Percentiles rank a stretch among this genome's conserved stretches.
These are phyloP conservation scores for Proliferodiscus dingleyae DNA, from an alignment of 2,329 filamentous ascomycete genomes.

Conservation along the genomic window DNA sequence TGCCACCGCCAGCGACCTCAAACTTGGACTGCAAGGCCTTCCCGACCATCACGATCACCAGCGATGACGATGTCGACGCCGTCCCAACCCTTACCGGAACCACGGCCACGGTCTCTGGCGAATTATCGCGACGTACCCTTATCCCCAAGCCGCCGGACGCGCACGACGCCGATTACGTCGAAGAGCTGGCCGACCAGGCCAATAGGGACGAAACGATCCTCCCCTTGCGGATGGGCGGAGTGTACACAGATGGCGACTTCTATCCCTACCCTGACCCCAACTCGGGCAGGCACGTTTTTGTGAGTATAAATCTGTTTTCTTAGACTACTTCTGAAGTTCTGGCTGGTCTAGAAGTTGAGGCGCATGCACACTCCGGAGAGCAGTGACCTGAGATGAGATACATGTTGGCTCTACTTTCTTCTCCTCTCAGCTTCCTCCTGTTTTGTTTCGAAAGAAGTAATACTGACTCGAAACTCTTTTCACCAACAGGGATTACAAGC, in stretches of 20 bases:
- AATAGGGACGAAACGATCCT: not conserved
- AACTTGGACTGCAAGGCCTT: conserved; percentile 1
- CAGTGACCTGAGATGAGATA: not conserved
- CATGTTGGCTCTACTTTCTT: not conserved
- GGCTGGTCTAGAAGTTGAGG: not conserved
- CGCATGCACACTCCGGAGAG: not conserved
- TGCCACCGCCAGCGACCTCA: not conserved
- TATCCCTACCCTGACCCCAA: not conserved
- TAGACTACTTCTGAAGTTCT: not conserved
- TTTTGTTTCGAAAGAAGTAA: not conserved
- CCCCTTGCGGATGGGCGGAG: not conserved
- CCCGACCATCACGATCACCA: not conserved
- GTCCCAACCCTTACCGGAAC: not conserved
- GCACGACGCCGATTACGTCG: not conserved
- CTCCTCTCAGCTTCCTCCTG: not conserved
- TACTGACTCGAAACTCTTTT: not conserved
- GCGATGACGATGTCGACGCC: not conserved
- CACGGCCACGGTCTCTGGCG: not conserved
- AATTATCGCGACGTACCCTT: not conserved
- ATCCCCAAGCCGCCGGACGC: not conserved
- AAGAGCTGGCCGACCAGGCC: not conserved
- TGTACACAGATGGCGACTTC: not conserved
- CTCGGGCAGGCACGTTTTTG: not conserved
- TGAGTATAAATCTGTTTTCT: not conserved
- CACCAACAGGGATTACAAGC: not conserved